Evolutionary conservation across 768 basidiomycete genomes (phyloP).

Genomic region (Hortiboletus flavorubellus): DNA sequence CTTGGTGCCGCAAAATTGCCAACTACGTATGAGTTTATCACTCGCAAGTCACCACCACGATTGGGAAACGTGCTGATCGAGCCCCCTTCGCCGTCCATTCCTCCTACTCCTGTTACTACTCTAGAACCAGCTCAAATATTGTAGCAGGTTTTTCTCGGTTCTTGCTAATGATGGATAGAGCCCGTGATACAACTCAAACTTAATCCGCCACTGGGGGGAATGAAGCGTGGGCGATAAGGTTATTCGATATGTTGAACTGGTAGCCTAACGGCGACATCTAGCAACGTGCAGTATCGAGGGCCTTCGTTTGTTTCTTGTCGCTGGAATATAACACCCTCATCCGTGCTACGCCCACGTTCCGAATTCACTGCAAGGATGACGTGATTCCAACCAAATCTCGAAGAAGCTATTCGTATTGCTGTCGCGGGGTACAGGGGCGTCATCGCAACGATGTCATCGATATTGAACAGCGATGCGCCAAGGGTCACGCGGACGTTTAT

Average conservation of each 20-base stretch:
- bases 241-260: neutral
- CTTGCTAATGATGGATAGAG: conserved; percentile 5
- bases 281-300: too few relatives aligned
- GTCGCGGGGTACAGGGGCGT: too few relatives aligned
- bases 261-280: too few relatives aligned
- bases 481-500: too few relatives aligned
- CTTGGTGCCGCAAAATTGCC: conserved; percentile 88
- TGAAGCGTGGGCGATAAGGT: neutral
- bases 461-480: too few relatives aligned
- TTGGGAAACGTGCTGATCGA: conserved; percentile 64
- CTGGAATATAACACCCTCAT: too few relatives aligned
- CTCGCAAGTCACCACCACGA: conserved; percentile 61
- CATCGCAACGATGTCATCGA: too few relatives aligned
- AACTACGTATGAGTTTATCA: conserved; percentile 84
- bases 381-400: too few relatives aligned
- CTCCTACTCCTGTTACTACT: conserved; percentile 12
- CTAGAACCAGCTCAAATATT: conserved; percentile 8
- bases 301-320: too few relatives aligned
- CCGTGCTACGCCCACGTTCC: too few relatives aligned
- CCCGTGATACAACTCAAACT: neutral
- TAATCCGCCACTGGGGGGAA: neutral
- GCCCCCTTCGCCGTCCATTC: conserved; percentile 23
- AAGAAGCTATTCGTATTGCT: too few relatives aligned
- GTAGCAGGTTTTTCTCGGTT: conserved; percentile 1
- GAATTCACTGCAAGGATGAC: too few relatives aligned